Percentiles rank a stretch among this genome's conserved stretches.
Conservation (phyloP, 169 alveolate species). For the Eimeria sp. region DNA sequence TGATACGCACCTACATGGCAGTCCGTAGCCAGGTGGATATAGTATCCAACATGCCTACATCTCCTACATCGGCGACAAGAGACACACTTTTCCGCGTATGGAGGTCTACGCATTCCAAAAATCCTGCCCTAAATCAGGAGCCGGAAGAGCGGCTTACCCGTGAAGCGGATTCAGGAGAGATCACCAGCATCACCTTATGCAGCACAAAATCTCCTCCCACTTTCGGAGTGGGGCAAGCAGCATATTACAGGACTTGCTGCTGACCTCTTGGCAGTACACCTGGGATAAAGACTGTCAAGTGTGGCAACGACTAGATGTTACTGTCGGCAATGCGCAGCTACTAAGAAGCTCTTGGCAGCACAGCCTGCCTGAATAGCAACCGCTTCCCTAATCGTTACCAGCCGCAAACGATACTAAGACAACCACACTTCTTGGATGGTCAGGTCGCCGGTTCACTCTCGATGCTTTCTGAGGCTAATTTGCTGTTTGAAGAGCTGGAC, state of each 20-base stretch:
- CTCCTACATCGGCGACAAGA: too few species aligned
- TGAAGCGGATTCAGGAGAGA: too few species aligned
- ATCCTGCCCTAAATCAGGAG: not conserved
- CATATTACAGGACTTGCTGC: not conserved
- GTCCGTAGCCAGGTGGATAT: not conserved
- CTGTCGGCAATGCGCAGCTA: not conserved
- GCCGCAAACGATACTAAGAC: not conserved
- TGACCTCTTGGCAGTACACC: not conserved
- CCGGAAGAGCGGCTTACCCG: too few species aligned
- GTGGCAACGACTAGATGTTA: not conserved
- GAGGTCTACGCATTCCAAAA: not conserved
- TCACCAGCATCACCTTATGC: not conserved
- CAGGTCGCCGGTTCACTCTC: not conserved
- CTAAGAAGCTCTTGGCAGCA: not conserved
- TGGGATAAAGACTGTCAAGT: not conserved
- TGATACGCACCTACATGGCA: too few species aligned
- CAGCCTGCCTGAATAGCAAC: not conserved
- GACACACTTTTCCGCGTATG: too few species aligned
- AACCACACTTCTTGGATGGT: not conserved
- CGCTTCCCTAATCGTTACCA: not conserved
- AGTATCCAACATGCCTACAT: not conserved
- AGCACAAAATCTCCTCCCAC: not conserved
- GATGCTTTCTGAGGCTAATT: not conserved
- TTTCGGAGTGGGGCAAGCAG: not conserved
- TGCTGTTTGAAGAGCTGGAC: not conserved